A percentile compares a stretch with the other conserved stretches of the same genome.
phyloP scores from a whole-genome alignment of 1,139 yeast species.

The Saccharomyces hybrid region DNA sequence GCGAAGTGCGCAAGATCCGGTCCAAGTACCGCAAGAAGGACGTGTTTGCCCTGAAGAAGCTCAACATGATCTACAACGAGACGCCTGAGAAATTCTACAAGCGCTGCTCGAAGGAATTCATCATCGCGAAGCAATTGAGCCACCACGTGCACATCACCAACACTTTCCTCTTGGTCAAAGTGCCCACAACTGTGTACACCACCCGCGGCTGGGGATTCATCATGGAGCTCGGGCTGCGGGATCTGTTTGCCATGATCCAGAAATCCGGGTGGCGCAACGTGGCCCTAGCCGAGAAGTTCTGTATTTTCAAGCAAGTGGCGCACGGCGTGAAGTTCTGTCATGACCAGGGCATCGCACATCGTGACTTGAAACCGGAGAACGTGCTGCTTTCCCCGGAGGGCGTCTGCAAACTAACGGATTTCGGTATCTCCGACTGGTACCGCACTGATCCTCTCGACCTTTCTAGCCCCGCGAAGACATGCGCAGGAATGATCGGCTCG shows the following conservation, averaged over 20 bases:
- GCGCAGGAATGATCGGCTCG: slow-evolving; percentile 53
- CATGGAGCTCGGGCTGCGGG: slow-evolving; percentile 61
- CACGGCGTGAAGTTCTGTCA: slow-evolving; percentile 66
- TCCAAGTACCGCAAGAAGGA: slow-evolving; percentile 34
- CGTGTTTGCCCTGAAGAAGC: slow-evolving; percentile 55
- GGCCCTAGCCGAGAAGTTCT: slow-evolving; percentile 45
- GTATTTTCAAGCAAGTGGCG: slow-evolving; percentile 42
- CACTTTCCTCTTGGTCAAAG: slow-evolving; percentile 46
- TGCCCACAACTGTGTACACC: slow-evolving; percentile 48
- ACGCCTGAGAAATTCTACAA: slow-evolving; percentile 57
- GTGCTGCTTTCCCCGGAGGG: slow-evolving; percentile 55
- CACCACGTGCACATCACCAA: slow-evolving; percentile 50
- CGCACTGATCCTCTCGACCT: slow-evolving; percentile 50
- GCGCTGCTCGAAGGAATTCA: slow-evolving; percentile 56
- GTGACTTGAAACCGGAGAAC: slow-evolving; percentile 93
- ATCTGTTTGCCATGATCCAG: slow-evolving; percentile 55
- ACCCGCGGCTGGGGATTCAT: slow-evolving; percentile 74
- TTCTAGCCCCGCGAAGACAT: slow-evolving; percentile 38
- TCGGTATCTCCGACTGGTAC: slow-evolving; percentile 65
- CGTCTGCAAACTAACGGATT: slow-evolving; percentile 62
- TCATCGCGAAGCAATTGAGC: slow-evolving; percentile 48
- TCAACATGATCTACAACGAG: slow-evolving; percentile 52
- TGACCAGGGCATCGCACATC: slow-evolving; percentile 71
- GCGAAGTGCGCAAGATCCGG: slow-evolving; percentile 51
- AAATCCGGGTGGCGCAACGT: slow-evolving; percentile 42